Evolutionary conservation across 1,284 basidiomycete genomes (phyloP).

Genomic region (Ustilago xerochloae): DNA sequence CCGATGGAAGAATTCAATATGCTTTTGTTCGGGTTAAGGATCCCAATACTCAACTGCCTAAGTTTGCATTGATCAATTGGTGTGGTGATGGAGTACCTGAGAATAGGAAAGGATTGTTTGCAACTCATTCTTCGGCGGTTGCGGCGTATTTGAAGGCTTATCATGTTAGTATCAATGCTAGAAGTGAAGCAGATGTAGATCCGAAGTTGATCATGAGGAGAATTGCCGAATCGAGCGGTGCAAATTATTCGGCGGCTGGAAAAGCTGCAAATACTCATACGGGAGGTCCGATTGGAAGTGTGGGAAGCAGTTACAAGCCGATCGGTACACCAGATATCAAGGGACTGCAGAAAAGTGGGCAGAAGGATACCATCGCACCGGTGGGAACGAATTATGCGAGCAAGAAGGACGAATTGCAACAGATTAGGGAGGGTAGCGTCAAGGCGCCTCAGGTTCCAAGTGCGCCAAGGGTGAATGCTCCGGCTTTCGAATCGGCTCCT

Average conservation of each 20-base stretch:
- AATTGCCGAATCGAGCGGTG: conserved; percentile 89
- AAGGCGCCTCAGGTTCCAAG: conserved; percentile 26
- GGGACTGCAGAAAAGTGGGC: conserved; percentile 57
- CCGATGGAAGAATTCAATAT: conserved; percentile 93
- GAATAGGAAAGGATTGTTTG: conserved; percentile 89
- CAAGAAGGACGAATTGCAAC: conserved; percentile 60
- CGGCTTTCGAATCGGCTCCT: conserved; percentile 37
- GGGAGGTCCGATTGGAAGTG: conserved; percentile 59
- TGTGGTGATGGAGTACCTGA: conserved; percentile 96
- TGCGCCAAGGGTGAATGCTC: conserved; percentile 31
- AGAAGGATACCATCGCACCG: conserved; percentile 58
- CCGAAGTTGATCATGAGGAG: conserved; percentile 75
- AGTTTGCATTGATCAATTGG: conserved; percentile 82
- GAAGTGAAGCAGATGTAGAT: conserved; percentile 79
- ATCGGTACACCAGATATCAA: conserved; percentile 65
- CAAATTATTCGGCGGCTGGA: conserved; percentile 78
- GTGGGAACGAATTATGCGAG: conserved; percentile 61
- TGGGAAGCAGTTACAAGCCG: conserved; percentile 63
- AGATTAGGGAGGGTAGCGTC: conserved; percentile 54
- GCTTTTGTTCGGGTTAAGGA: conserved; percentile 90
- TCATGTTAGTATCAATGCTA: conserved; percentile 90
- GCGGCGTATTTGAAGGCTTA: conserved; percentile 81
- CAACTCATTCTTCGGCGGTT: conserved; percentile 84
- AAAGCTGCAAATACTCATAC: conserved; percentile 62
- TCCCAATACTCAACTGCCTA: conserved; percentile 87